Conservation (phyloP, 208 protist genomes). For the Leishmania lainsoni region DNA sequence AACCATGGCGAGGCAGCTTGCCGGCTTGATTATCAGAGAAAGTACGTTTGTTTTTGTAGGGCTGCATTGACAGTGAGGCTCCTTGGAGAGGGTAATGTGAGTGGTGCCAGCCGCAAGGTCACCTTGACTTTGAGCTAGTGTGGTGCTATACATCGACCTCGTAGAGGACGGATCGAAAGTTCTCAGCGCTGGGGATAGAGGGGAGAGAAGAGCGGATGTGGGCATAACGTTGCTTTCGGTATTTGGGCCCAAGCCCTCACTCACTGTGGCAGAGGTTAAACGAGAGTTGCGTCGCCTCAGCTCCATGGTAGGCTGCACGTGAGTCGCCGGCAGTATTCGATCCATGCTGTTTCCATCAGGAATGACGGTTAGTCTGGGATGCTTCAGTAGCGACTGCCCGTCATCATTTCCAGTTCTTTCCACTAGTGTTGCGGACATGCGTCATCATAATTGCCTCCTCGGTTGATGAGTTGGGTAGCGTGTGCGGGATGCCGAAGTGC, state of each 20-base stretch:
- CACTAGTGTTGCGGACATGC: not conserved
- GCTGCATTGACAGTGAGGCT: not conserved
- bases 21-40: conserved; percentile 2
- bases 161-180: not conserved
- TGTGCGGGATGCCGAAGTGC: not conserved
- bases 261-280: not conserved
- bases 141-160: not conserved
- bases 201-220: no score
- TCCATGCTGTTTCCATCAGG: not conserved
- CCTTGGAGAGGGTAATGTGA: not conserved
- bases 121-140: not conserved
- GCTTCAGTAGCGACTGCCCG: not conserved
- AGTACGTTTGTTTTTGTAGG: not conserved
- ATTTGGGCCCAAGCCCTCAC: not conserved
- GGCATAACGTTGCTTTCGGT: not conserved
- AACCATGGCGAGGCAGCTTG: conserved; percentile 1
- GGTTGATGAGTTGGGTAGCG: not conserved
- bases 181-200: not conserved
- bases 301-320: not conserved
- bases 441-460: not conserved
- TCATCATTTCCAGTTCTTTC: not conserved
- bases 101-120: not conserved
- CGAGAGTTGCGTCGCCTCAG: no score
- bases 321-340: not conserved
- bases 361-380: not conserved